A percentile compares a stretch with the other conserved stretches of the same genome.
Evolutionary conservation across 1,284 basidiomycete genomes (phyloP).

Genomic region (Dichomitus squalens): DNA sequence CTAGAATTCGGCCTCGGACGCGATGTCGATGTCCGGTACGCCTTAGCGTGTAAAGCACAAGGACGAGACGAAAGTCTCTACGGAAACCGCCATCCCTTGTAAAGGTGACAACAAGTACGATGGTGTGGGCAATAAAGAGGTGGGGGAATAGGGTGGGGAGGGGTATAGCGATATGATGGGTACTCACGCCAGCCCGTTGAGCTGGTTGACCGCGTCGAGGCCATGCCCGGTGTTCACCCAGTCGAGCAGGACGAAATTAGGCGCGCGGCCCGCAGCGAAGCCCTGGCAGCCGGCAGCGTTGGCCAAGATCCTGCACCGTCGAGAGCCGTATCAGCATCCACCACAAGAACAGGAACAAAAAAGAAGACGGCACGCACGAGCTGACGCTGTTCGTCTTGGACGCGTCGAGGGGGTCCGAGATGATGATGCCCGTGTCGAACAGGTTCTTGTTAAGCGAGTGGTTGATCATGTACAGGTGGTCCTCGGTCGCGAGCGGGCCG

Average conservation of each 20-base stretch:
- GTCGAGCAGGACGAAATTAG: constrained; percentile 55
- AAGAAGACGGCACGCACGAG: constrained; percentile 37
- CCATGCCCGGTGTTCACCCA: constrained; percentile 50
- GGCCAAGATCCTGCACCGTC: constrained; percentile 47
- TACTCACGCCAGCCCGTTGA: constrained; percentile 44
- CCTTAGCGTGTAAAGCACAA: not conserved
- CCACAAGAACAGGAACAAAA: no score
- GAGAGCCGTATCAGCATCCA: no score
- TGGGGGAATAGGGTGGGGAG: not conserved
- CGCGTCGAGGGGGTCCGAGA: constrained; percentile 43
- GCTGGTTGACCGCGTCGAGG: constrained; percentile 41
- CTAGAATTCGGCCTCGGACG: no score
- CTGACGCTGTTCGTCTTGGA: constrained; percentile 44
- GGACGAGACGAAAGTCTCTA: not conserved
- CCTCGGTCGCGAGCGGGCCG: constrained; percentile 47
- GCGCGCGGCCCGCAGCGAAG: constrained; percentile 43
- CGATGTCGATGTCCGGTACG: no score
- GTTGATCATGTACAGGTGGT: constrained; percentile 62
- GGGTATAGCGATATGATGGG: not conserved
- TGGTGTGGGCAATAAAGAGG: not conserved
- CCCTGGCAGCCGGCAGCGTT: constrained; percentile 47
- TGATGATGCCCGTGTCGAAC: constrained; percentile 39
- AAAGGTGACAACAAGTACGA: not conserved
- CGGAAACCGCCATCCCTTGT: not conserved
- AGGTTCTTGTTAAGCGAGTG: constrained; percentile 52